A percentile compares a stretch with the other conserved stretches of the same genome.
Conservation (phyloP, 1,284 basidiomycete species). For the Ustilago tritici region DNA sequence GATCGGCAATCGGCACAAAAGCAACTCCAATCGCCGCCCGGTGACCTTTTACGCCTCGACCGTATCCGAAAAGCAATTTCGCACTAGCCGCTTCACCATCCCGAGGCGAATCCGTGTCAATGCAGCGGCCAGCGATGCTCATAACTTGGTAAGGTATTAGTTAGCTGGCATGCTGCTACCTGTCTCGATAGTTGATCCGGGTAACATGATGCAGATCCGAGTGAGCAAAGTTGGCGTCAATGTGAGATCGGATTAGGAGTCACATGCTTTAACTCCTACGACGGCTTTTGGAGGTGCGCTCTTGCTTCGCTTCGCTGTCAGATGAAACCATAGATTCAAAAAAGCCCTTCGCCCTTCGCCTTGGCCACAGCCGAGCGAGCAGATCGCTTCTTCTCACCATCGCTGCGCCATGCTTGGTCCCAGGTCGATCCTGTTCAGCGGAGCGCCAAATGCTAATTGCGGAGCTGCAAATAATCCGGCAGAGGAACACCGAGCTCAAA, state of each 20-base stretch:
- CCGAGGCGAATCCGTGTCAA: neutral
- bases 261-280: neutral
- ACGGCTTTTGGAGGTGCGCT: conserved; percentile 3
- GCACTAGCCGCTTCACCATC: neutral
- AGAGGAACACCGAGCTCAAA: conserved; percentile 11
- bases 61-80: conserved; percentile 2
- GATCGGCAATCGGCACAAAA: neutral
- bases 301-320: conserved; percentile 7
- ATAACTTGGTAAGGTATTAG: no score
- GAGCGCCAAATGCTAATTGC: conserved; percentile 1
- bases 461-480: conserved; percentile 13
- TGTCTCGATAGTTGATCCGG: no score
- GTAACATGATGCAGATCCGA: no score
- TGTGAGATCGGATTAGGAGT: neutral
- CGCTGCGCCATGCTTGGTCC: neutral
- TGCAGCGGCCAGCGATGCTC: neutral
- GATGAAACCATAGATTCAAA: neutral
- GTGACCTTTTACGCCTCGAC: neutral
- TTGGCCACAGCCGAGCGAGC: no score
- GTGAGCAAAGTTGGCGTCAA: no score
- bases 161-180: neutral
- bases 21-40: neutral
- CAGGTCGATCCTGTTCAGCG: neutral
- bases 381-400: neutral
- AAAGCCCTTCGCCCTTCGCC: neutral